Percentiles rank a stretch among this genome's conserved stretches.
phyloP scores from a whole-genome alignment of 2,329 filamentous ascomycete genomes.

The Scleromitrula shiraiana region DNA sequence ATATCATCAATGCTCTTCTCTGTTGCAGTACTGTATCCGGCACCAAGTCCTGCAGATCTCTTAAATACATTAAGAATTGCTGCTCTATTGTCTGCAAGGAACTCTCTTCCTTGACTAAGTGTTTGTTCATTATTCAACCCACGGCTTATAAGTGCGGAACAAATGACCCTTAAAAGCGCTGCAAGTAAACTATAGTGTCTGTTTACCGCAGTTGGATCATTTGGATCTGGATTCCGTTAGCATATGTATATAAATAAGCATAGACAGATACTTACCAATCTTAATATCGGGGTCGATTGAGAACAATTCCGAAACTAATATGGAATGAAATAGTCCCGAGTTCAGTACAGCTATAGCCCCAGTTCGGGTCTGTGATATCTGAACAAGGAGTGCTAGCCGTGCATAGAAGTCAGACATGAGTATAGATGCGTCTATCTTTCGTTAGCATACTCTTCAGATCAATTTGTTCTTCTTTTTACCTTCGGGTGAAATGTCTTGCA shows the following conservation, averaged over 20 bases:
- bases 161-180: slow-evolving; percentile 72
- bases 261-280: slow-evolving; percentile 41
- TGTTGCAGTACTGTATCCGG: slow-evolving; percentile 34
- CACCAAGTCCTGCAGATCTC: slow-evolving; percentile 70
- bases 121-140: slow-evolving; percentile 71
- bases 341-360: slow-evolving; percentile 85
- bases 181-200: slow-evolving; percentile 67
- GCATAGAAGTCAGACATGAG: slow-evolving; percentile 49
- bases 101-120: slow-evolving; percentile 66
- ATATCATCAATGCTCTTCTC: slow-evolving; percentile 64
- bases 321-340: slow-evolving; percentile 73
- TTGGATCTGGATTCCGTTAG: slow-evolving; percentile 22
- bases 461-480: slow-evolving; percentile 37
- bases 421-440: slow-evolving; percentile 30
- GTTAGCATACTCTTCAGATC: slow-evolving; percentile 3
- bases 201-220: slow-evolving; percentile 21
- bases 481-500: slow-evolving; percentile 47
- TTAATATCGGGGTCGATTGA: slow-evolving; percentile 87
- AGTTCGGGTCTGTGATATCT: slow-evolving; percentile 73
- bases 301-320: slow-evolving; percentile 80
- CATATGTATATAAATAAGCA: slow-evolving; percentile 10
- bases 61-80: slow-evolving; percentile 88
- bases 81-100: slow-evolving; percentile 74
- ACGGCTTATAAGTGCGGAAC: slow-evolving; percentile 70
- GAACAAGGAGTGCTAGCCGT: slow-evolving; percentile 72